Percentiles rank a stretch among this genome's conserved stretches.
These are phyloP conservation scores for Brassica juncea DNA, from an alignment of 345 rosid genomes.

Conservation along the genomic window DNA sequence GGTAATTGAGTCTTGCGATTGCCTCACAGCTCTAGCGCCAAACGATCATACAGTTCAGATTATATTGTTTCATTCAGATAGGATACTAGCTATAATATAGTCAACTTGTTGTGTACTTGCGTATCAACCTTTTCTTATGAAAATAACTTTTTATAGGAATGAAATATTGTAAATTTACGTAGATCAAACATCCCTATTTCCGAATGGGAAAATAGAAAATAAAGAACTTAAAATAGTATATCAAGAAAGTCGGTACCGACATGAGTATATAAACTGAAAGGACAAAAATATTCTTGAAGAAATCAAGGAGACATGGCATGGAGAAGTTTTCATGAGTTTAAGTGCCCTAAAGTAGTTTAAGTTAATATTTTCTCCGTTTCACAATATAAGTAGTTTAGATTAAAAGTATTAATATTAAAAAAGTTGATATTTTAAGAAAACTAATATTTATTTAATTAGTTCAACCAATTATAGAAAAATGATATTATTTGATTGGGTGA, in stretches of 20 bases:
- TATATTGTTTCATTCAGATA: neutral
- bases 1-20: neutral
- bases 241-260: slow-evolving; percentile 38
- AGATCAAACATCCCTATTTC: neutral
- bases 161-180: neutral
- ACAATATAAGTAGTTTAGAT: no score
- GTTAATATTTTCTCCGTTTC: no score
- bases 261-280: slow-evolving; percentile 17
- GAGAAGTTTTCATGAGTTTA: slow-evolving; percentile 34
- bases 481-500: no score
- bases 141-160: neutral
- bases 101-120: neutral
- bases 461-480: no score
- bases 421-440: no score
- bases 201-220: neutral
- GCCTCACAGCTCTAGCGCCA: neutral
- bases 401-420: no score
- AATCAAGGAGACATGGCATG: slow-evolving; percentile 33
- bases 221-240: slow-evolving; percentile 7
- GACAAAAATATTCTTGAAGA: slow-evolving; percentile 22
- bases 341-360: slow-evolving; percentile 29
- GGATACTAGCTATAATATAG: neutral
- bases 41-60: neutral
- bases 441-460: no score
- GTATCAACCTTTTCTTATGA: neutral